A percentile compares a stretch with the other conserved stretches of the same genome.
These are phyloP conservation scores for Zasmidium angulare DNA, from an alignment of 2,329 filamentous ascomycete genomes.

Conservation along the genomic window DNA sequence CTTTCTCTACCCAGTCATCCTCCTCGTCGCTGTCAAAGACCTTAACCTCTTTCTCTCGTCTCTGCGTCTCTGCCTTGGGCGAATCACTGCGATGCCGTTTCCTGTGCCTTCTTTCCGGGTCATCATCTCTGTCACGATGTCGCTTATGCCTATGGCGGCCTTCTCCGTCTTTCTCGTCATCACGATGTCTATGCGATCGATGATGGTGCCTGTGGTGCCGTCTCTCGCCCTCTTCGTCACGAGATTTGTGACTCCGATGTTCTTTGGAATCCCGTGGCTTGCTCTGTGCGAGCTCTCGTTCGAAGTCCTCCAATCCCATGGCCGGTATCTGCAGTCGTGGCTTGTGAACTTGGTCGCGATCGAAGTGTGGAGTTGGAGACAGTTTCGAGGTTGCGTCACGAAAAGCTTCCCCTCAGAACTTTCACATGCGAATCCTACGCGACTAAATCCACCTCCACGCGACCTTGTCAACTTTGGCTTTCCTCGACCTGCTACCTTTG, in stretches of 20 bases:
- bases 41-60: constrained; percentile 27
- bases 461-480: background rate
- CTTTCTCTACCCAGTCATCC: constrained; percentile 47
- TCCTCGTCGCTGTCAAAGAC: constrained; percentile 44
- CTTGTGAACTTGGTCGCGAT: constrained; percentile 1
- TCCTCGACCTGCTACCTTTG: background rate
- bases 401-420: background rate
- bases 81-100: constrained; percentile 32
- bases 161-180: constrained; percentile 43
- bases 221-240: constrained; percentile 32
- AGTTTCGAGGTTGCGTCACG: background rate
- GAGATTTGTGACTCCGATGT: constrained; percentile 57
- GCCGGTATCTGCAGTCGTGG: constrained; percentile 2
- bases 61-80: constrained; percentile 32
- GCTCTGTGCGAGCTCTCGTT: constrained; percentile 69
- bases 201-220: constrained; percentile 43
- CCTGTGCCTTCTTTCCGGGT: constrained; percentile 33
- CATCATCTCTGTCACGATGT: constrained; percentile 45
- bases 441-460: background rate
- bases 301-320: constrained; percentile 71
- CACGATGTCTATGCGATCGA: constrained; percentile 47
- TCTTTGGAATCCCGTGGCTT: constrained; percentile 54
- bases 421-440: background rate
- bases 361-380: background rate
- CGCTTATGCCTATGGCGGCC: constrained; percentile 50